Base-by-base conservation (phyloP, 2,329 filamentous ascomycete genomes). In the Aureobasidium sp. region DNA sequence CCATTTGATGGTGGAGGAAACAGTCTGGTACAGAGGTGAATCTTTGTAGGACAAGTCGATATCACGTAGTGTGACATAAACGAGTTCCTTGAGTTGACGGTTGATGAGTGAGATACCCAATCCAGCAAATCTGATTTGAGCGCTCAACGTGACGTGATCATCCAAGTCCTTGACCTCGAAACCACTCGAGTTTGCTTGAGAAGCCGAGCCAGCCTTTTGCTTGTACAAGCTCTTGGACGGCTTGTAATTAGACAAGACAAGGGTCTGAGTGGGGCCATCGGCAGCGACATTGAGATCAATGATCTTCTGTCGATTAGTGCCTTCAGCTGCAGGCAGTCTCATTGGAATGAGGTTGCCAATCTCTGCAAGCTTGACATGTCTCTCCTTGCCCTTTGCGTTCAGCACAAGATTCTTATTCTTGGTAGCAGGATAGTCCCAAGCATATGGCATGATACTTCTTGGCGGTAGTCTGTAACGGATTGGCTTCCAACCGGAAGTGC, bases 401-500 rank as follows among this genome's bases (percentile, higher is more conserved):
- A 99, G 85, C 55, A 97, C 86, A 42, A 99, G 84, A 72, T 97
- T 94, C 69, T 94, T 96, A 76, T 90, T 88, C 76, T 96, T 97
- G n/a, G 91, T 92, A 1, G 94, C 93, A 1, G 94, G 95, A 75
- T 96, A 99, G 72, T 99, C 95, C 94, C 94, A 99, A 1, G 94
- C 93, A 70, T 99, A 99, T 0, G 95, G 94, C 94, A 99, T 99
- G 74, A 99, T 97, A 74, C 93, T 97, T 63, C 94, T 83, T 13
- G 93, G 87, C 2, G 95, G 95, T 34, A 99, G 80, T 36, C 93
- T 88, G 75, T 99, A 99, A 59, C 91, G 83, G 65, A 99, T 90
- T 2, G 91, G 92, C 66, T 90, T 88, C 90, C 94, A 99, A 4
- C 91, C 90, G 59, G 90, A 92, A 62, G 86, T 78, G 59, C 76